Percentiles rank a stretch among this genome's conserved stretches.
Evolutionary conservation across 2,329 filamentous ascomycete species (phyloP).

Genomic region (Calonectria pseudoturangicola): DNA sequence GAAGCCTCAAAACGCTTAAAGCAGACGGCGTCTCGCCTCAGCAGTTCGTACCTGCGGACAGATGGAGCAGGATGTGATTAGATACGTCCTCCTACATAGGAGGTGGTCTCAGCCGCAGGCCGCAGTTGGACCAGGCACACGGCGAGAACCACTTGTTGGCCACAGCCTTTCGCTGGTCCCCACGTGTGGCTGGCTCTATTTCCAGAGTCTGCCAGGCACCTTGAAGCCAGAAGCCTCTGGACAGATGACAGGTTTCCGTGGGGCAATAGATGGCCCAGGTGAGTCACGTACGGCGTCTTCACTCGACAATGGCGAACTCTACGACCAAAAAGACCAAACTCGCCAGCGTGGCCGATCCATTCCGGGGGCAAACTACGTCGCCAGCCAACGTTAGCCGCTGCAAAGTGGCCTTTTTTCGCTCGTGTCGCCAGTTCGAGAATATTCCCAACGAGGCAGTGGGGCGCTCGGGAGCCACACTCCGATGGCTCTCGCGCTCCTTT

Average conservation of each 20-base stretch:
- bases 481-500: conserved; percentile 39
- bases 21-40: conserved; percentile 23
- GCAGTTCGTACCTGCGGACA: conserved; percentile 18
- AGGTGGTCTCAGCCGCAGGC: conserved; percentile 33
- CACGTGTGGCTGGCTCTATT: conserved; percentile 29
- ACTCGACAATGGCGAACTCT: conserved; percentile 20
- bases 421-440: conserved; percentile 51
- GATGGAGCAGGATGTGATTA: conserved; percentile 23
- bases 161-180: conserved; percentile 19
- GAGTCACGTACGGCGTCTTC: conserved; percentile 3
- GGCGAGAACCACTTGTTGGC: conserved; percentile 23
- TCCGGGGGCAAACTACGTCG: conserved; percentile 25
- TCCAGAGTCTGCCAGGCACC: conserved; percentile 11
- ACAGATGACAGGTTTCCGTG: conserved; percentile 41
- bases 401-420: conserved; percentile 49
- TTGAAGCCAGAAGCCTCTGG: conserved; percentile 36
- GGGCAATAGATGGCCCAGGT: background rate
- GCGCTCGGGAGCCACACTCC: conserved; percentile 49
- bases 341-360: conserved; percentile 13
- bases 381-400: background rate
- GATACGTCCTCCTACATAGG: conserved; percentile 6
- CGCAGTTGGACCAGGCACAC: conserved; percentile 14
- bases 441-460: conserved; percentile 51
- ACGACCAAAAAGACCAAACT: background rate
- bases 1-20: conserved; percentile 36